phyloP scores from a whole-genome alignment of 768 basidiomycete genomes.

The Naematelia aurantialba region DNA sequence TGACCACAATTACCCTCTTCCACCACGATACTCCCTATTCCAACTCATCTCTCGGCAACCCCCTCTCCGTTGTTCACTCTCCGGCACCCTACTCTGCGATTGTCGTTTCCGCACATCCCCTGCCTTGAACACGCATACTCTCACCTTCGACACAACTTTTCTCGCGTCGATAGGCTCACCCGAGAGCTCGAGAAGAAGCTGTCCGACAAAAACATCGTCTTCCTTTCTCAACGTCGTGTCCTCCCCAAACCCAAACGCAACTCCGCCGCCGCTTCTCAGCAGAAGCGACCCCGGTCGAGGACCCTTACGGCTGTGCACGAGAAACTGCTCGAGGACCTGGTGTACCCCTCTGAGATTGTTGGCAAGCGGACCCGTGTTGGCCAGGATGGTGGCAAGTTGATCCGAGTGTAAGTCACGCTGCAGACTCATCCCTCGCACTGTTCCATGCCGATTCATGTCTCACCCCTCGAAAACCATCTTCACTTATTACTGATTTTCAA shows the following conservation, averaged over 20 bases:
- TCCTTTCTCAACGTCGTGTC: constrained; percentile 97
- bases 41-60: constrained; percentile 7
- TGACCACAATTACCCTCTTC: background rate
- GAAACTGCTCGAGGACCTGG: constrained; percentile 97
- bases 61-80: background rate
- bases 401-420: constrained; percentile 80
- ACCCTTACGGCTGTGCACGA: constrained; percentile 97
- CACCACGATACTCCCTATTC: constrained; percentile 18
- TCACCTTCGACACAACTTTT: too few relatives aligned
- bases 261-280: constrained; percentile 69
- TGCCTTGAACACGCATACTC: background rate
- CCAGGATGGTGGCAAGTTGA: constrained; percentile 87
- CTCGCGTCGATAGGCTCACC: constrained; percentile 65
- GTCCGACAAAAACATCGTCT: constrained; percentile 97
- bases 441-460: too few relatives aligned
- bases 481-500: background rate
- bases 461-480: background rate
- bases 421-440: too few relatives aligned
- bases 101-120: background rate
- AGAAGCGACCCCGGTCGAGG: constrained; percentile 94
- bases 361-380: constrained; percentile 95
- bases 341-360: constrained; percentile 97
- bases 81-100: too few relatives aligned
- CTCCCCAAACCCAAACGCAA: constrained; percentile 93
- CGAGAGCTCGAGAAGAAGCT: constrained; percentile 99